phyloP scores from a whole-genome alignment of 108 stramenopile species.

The Nitzschia sp. region DNA sequence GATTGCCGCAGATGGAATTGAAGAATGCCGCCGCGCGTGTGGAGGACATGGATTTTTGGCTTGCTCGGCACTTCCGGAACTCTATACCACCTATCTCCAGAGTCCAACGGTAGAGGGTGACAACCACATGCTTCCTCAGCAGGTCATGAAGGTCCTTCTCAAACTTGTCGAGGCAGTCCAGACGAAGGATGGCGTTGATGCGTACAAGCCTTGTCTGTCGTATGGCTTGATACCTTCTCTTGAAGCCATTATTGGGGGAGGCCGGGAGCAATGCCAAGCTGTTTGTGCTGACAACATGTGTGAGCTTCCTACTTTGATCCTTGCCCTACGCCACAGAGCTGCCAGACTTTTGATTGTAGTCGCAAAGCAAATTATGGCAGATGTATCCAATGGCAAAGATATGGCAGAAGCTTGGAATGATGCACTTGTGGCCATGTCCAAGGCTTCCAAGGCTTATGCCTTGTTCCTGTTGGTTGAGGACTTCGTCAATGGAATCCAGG shows the following conservation, averaged over 20 bases:
- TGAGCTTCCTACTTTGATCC: slow-evolving; percentile 43
- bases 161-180: slow-evolving; percentile 72
- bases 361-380: slow-evolving; percentile 57
- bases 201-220: slow-evolving; percentile 46
- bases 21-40: slow-evolving; percentile 93
- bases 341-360: slow-evolving; percentile 68
- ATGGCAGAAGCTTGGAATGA: slow-evolving; percentile 82
- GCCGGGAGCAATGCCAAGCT: slow-evolving; percentile 27
- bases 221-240: slow-evolving; percentile 49
- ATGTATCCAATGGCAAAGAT: slow-evolving; percentile 36
- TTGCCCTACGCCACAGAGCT: slow-evolving; percentile 72
- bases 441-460: slow-evolving; percentile 75
- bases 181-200: slow-evolving; percentile 15
- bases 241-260: slow-evolving; percentile 29
- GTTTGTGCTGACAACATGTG: slow-evolving; percentile 36
- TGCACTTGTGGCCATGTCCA: slow-evolving; percentile 71
- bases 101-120: slow-evolving; percentile 93
- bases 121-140: slow-evolving; percentile 91
- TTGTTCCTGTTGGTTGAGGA: slow-evolving; percentile 70
- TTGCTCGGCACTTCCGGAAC: slow-evolving; percentile 89
- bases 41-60: slow-evolving; percentile 93
- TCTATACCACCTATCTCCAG: slow-evolving; percentile 87
- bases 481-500: slow-evolving; percentile 60
- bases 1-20: slow-evolving; percentile 91
- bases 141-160: slow-evolving; percentile 81